A percentile compares a stretch with the other conserved stretches of the same genome.
Evolutionary conservation across 2,329 filamentous ascomycete species (phyloP).

Genomic region (Phialemonium atrogriseum): DNA sequence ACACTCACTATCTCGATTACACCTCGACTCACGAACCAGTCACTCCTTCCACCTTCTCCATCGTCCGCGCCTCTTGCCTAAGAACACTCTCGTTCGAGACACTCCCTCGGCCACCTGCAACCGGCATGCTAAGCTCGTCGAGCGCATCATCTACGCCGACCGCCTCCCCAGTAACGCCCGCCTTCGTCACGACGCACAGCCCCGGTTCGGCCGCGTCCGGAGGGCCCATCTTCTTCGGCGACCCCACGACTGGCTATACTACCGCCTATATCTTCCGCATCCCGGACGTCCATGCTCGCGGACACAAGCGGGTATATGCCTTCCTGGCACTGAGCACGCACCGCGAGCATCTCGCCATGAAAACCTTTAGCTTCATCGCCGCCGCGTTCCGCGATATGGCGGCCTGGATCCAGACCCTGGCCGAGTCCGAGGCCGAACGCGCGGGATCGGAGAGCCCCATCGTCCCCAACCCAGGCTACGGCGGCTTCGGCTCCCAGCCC

Average conservation of each 20-base stretch:
- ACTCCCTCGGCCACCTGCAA: conserved; percentile 44
- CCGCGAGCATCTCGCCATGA: conserved; percentile 57
- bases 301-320: conserved; percentile 61
- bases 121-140: conserved; percentile 17
- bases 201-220: conserved; percentile 48
- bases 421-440: conserved; percentile 54
- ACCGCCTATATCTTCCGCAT: conserved; percentile 65
- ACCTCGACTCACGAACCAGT: conserved; percentile 60
- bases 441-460: conserved; percentile 30
- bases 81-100: conserved; percentile 60
- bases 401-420: conserved; percentile 56
- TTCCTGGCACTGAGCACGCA: conserved; percentile 59
- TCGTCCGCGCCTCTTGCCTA: conserved; percentile 57
- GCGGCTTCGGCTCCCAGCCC: conserved; percentile 22
- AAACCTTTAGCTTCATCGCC: conserved; percentile 55
- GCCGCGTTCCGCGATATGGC: conserved; percentile 56
- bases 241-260: conserved; percentile 56
- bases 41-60: conserved; percentile 54
- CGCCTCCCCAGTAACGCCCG: conserved; percentile 26
- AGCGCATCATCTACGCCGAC: conserved; percentile 28
- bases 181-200: conserved; percentile 46
- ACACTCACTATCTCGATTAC: conserved; percentile 59
- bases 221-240: conserved; percentile 62
- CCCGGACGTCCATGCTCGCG: conserved; percentile 57
- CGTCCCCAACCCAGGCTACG: conserved; percentile 31